Base-by-base conservation (phyloP, 2,329 filamentous ascomycete genomes). In the Monosporascus sp. region DNA sequence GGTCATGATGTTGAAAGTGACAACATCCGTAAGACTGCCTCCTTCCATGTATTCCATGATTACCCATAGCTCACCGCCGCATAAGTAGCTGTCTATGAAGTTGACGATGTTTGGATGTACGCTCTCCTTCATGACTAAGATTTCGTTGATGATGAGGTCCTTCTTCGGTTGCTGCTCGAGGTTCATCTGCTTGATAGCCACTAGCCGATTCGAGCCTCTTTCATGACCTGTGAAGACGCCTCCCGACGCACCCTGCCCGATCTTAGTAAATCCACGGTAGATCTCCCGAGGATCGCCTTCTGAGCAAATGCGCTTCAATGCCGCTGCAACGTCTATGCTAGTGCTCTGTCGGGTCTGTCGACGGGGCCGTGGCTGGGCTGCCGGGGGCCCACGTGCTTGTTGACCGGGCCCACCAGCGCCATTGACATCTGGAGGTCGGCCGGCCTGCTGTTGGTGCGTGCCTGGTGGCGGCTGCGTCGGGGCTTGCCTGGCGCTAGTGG, bases 21-120 rank as follows among this genome's bases (percentile, higher is more conserved):
- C 94, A 51, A 99, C 94, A 71, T 99, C 94, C 11, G 94, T 99
- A 69, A 99, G 77, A 72, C 91, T 97, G 58, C 94, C 94, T 55
- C 94, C 94, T 72, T 99, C 93, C 94, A 99, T 99, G 67, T 93
- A 99, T 74, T 99, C 94, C 94, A 99, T 99, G 37, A 97, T 91
- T 1, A 99, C 94, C 94, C 94, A 99, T 31, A 99, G 77, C 70
- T 97, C 94, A 44, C 93, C 89, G 14, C 84, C 82, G 54, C 92
- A 88, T 11, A 99, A 78, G 70, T 92, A 97, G 70, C 92, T 97
- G 76, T 97, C 94, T 75, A 97, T 93, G 72, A 97, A 99, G 72
- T 99, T 99, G 73, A 99, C 94, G 72, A 99, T 96, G 69, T 97
- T 97, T 65, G 91, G 93, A 69, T 99, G 94, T 54, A 90, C 94